Conservation (phyloP, 2,329 filamentous ascomycete genomes). For the Epicoccum sorghinum region DNA sequence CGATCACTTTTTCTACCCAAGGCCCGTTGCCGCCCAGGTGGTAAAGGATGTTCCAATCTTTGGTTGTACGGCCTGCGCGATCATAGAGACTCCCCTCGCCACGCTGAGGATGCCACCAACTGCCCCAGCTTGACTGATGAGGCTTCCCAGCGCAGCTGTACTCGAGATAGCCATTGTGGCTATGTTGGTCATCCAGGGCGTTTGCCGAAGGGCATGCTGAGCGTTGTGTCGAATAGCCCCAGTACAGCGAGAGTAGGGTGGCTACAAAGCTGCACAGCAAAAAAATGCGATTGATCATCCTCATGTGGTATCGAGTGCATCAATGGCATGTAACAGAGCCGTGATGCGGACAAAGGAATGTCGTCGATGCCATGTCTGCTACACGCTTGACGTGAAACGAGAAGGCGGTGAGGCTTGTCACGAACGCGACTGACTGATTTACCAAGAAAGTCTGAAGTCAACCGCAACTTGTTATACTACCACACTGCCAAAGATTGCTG, state of each 20-base stretch:
- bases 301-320: background rate
- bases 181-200: background rate
- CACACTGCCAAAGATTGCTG: too few relatives aligned
- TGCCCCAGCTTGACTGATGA: conserved; percentile 42
- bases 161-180: conserved; percentile 29
- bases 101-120: conserved; percentile 44
- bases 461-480: too few relatives aligned
- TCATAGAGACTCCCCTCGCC: conserved; percentile 21
- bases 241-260: conserved; percentile 8
- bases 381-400: conserved; percentile 4
- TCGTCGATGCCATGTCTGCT: background rate
- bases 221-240: conserved; percentile 2
- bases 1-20: conserved; percentile 58
- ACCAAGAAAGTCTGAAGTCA: too few relatives aligned
- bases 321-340: too few relatives aligned
- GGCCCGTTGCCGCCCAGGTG: conserved; percentile 63
- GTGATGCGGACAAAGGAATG: background rate
- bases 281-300: background rate
- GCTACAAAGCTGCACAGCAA: background rate
- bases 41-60: conserved; percentile 58
- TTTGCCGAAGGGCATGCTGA: background rate
- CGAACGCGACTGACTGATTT: background rate
- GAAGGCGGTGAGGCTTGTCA: conserved; percentile 15
- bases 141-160: conserved; percentile 38
- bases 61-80: conserved; percentile 34